Evolutionary conservation across 352 stramenopile genomes (phyloP), one percentile per base, ranked within the genome.

Genomic region (Pythium graminicola): DNA sequence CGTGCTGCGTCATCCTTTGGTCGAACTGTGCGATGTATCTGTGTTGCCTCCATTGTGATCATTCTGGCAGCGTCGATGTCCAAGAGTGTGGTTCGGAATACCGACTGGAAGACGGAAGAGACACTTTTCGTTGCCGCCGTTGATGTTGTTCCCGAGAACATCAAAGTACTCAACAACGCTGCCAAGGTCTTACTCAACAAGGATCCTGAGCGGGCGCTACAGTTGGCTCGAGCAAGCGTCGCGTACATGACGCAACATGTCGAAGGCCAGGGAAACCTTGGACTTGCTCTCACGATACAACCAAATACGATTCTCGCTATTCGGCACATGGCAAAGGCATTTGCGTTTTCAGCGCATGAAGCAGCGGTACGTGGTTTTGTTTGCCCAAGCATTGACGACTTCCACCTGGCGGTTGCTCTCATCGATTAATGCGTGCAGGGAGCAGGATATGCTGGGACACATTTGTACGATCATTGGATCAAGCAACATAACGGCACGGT

Each of bases 91-190:
- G 13, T 64, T 2, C 70, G 78, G 50, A 93, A 93, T 35, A 52
- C 56, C 0, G 82, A 93, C 24, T 93, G 82, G 82, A 33, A 47
- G 19, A 68, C 35, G 38, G 82, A 93, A 48, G 38, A 72, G 16
- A 62, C 45, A 11, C 64, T 93, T 7, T 93, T 88, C 54, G 61
- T 68, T 16, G 64, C 66, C 1, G 79, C 78, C 4, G 42, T 89
- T 5, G 40, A 65, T 0, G 66, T 88, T 10, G 66, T 69, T 0
- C 82, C 82, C 6, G 73, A 69, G 5, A 93, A 89, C 42, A 65
- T 84, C 55, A 93, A 93, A 62, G 79, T 85, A 28, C 67, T 91
- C 2, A 82, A 67, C 14, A 91, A 93, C 47, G 52, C 79, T 31
- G 76, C 65, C 20, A 89, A 93, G 56, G 74, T 70, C 13, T 24